These are phyloP conservation scores for Pyrenochaeta sp. DNA, from an alignment of 2,329 filamentous ascomycete species.

Conservation along the genomic window DNA sequence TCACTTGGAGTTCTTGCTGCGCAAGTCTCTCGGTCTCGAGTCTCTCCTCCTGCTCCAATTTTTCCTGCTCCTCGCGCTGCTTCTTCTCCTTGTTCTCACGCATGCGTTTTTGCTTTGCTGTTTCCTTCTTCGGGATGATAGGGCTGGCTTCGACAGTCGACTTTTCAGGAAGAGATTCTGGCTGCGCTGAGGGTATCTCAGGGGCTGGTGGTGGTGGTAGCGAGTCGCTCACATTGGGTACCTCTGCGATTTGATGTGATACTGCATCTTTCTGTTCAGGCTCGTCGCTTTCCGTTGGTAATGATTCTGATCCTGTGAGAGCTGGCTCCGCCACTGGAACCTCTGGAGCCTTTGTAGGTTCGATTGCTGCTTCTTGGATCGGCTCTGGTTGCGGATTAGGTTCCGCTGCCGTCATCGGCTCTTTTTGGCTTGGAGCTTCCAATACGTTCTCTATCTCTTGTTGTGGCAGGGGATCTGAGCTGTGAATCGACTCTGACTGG, in stretches of 20 bases:
- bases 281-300: not conserved
- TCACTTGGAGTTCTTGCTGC: not conserved
- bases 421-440: not conserved
- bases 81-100: conserved; percentile 8
- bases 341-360: conserved; percentile 3
- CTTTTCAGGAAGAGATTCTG: not conserved
- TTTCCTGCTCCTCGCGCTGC: conserved; percentile 8
- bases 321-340: not conserved
- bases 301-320: not conserved
- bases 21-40: conserved; percentile 7
- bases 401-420: conserved; percentile 5
- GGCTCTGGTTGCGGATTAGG: not conserved
- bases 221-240: not conserved
- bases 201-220: not conserved
- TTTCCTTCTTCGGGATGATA: conserved; percentile 2
- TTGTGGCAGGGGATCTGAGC: not conserved
- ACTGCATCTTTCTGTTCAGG: not conserved
- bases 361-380: conserved; percentile 2
- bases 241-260: not conserved
- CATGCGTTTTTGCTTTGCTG: conserved; percentile 5
- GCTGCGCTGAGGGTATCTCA: not conserved
- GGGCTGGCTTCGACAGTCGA: not conserved
- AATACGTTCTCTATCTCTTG: not conserved
- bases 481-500: not conserved
- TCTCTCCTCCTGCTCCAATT: conserved; percentile 2